Base-by-base conservation (phyloP, 2,329 filamentous ascomycete species). In the Thermochaetoides dissita region DNA sequence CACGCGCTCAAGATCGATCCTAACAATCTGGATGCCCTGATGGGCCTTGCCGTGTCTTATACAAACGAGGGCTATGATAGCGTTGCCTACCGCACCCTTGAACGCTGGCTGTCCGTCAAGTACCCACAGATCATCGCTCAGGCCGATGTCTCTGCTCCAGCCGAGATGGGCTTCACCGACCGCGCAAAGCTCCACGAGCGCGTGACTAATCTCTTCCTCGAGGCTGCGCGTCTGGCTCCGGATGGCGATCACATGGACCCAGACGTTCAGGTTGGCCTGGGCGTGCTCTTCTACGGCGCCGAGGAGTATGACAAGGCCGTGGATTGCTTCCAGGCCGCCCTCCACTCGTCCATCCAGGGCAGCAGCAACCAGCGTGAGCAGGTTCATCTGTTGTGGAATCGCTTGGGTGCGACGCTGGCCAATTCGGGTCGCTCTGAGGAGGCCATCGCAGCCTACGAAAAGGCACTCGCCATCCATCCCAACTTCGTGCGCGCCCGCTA, bases 51-150 rank as follows among this genome's bases (percentile, higher is more conserved):
- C 10, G 89, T 98, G 12, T 94, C 85, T 6, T 98, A 98, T 63
- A 98, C 91, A 38, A 98, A 98, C 64, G 91, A 98, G 65, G 91
- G 89, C 48, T 98, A 96, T 64, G 91, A 98, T 63, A 89, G 84
- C 57, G 94, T 88, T 12, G 89, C 91, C 38, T 98, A 96, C 68
- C 79, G 89, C 42, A 96, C 89, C 8, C 73, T 98, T 10, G 91
- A 98, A 65, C 84, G 89, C 50, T 98, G 91, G 91, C 73, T 98
- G 30, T 85, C 86, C n/a, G 77, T 84, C 55, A 94, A 94, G 63
- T 98, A 98, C 63, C 88, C 91, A 6, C 69, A 77, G 32, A 77
- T 98, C 49, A 77, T 87, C 54, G 66, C 84, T 39, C 80, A 79
- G 9, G 73, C 76, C 39, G 72, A 85, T 32, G 65, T 93, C 10